Evolutionary conservation across 2,329 filamentous ascomycete genomes (phyloP), one percentile per base, ranked within the genome.

Genomic region (Fusarium clavum): DNA sequence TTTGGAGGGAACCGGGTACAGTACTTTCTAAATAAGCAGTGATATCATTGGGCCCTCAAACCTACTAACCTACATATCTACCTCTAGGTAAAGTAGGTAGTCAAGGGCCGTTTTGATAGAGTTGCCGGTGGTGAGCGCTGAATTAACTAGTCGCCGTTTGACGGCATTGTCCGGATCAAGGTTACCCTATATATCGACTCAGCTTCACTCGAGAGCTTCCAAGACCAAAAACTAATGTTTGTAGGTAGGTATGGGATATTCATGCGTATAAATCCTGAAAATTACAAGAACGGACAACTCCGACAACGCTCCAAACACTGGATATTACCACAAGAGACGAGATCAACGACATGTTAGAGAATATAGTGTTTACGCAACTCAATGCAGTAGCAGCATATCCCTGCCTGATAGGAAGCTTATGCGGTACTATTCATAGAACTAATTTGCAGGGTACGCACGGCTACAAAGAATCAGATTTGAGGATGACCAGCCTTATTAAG

Each of bases 391-490:
- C 56, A 57, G 34, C 44, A 47, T 24, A 67, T 48, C 66, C 66
- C 34, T 61, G 66, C 52, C 57, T 67, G 66, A 57, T 52, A 67
- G 52, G 57, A 70, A 57, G 66, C 67, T 63, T 69, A 46, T 55
- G 48, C 25, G 56, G 46, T 67, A 27, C 67, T 69, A 70, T 70
- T 67, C 29, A 70, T 69, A 69, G 67, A 32, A 63, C 29, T 40
- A 43, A 38, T 18, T 22, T 46, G 48, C 48, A 41, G 48, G 67
- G 54, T 67, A 30, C 30, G 49, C 60, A 69, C 47, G 44, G 54
- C 22, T 46, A 52, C 41, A 4, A 16, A 53, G 25, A 29, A 34
- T 60, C 59, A 46, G 52, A 38, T 52, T 51, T 27, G 8, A 43
- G 49, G 24, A 44, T 46, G 53, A 43, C 44, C 38, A 47, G 32